Evolutionary conservation across 305 asterid species (phyloP).

Genomic region (Solanum aculeatissimum): DNA sequence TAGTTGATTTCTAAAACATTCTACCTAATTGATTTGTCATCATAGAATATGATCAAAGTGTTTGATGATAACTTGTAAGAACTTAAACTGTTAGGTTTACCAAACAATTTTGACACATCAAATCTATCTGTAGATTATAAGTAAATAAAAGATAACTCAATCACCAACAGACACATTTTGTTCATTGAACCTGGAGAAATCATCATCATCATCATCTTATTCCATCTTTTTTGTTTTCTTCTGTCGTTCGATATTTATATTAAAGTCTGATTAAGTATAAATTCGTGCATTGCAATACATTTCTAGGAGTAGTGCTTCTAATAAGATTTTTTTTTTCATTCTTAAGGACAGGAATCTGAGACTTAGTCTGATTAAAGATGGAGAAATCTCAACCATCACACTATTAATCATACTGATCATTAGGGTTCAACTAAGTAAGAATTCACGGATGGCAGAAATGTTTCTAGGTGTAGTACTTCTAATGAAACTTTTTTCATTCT

Average conservation of each 20-base stretch:
- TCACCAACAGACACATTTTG: background rate
- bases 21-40: background rate
- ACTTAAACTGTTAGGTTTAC: constrained; percentile 4
- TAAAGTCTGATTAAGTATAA: background rate
- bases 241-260: background rate
- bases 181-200: background rate
- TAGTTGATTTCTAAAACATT: background rate
- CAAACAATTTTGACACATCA: background rate
- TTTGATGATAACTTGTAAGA: background rate
- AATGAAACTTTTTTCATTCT: too few relatives aligned
- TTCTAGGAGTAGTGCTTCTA: background rate
- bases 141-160: background rate
- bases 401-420: too few relatives aligned
- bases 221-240: background rate
- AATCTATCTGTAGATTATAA: background rate
- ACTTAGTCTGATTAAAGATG: background rate
- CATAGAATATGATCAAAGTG: background rate
- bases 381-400: too few relatives aligned
- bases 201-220: background rate
- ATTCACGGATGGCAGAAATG: too few relatives aligned
- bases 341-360: background rate
- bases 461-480: too few relatives aligned
- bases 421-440: too few relatives aligned
- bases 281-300: background rate
- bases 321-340: background rate